These are phyloP conservation scores for Cymodocea nodosa DNA, from an alignment of 116 monocot species.

Conservation along the genomic window DNA sequence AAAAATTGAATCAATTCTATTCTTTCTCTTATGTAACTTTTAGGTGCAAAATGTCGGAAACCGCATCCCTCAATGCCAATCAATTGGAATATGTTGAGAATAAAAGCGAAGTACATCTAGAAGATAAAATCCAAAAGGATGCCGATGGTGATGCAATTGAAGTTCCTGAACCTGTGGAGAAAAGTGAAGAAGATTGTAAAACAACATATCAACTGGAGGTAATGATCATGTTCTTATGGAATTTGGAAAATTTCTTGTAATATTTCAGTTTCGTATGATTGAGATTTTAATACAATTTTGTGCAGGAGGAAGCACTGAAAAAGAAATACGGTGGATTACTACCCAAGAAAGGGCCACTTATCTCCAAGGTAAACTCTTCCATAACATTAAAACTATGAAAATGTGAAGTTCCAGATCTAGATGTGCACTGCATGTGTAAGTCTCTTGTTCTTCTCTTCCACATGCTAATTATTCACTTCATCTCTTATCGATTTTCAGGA, in stretches of 20 bases:
- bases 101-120: neutral
- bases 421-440: neutral
- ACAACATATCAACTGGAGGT: slow-evolving; percentile 48
- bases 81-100: no score
- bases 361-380: slow-evolving; percentile 60
- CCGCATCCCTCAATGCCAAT: no score
- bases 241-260: no score
- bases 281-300: neutral
- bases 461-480: neutral
- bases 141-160: neutral
- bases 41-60: slow-evolving; percentile 5
- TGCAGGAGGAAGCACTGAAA: slow-evolving; percentile 65
- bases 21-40: neutral
- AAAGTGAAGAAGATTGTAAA: slow-evolving; percentile 23
- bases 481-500: slow-evolving; percentile 31
- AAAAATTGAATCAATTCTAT: neutral
- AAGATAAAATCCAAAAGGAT: neutral
- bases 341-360: slow-evolving; percentile 83
- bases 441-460: neutral
- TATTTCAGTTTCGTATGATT: no score
- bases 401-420: neutral
- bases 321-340: slow-evolving; percentile 89
- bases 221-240: neutral
- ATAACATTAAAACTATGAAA: no score
- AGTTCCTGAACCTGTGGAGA: slow-evolving; percentile 9